Base-by-base conservation (phyloP, 768 basidiomycete genomes). In the Mycena vitilis region DNA sequence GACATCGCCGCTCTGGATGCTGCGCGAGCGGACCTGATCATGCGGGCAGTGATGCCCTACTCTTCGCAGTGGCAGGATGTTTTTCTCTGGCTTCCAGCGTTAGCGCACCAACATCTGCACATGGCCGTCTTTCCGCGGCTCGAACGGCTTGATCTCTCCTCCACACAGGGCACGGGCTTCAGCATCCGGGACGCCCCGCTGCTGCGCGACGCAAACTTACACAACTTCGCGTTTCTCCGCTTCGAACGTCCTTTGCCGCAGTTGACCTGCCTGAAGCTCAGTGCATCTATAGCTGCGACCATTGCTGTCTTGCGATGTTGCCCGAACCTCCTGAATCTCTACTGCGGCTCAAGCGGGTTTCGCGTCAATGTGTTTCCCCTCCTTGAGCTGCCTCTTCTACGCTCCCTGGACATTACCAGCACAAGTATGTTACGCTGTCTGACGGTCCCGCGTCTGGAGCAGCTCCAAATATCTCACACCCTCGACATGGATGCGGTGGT, bases 231-330 rank as follows among this genome's bases (percentile, higher is more conserved):
- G 5, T 60, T 36, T 37, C 34, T 5, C 20, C 6, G 16, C 18
- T 25, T 57, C 30, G 20, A n/a, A 9, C 45, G 12, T 34, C 20
- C 47, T 10, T 48, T 48, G 47, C n/a, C 22, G 22, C 47, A 48
- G 47, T 23, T 48, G n/a, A 48, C 47, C 40, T 22, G 9, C 47
- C n/a, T 48, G 20, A 15, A n/a, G 22, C 22, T 48, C 47, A 9
- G 9, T 48, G n/a, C 47, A 22, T 48, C 22, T 16, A 23, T 22
- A 23, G 15, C 47, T 22, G n/a, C 22, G 22, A 23, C n/a, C 47
- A n/a, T 48, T 22, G n/a, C 59, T n/a, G 47, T 40, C 34, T 30
- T 60, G 30, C 34, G 34, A 23, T 22, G 60, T 37, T 52, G 49
- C 10, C 60, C 49, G 10, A n/a, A 42, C 20, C 44, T 59, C 23